Evolutionary conservation across 108 stramenopile genomes (phyloP).

Genomic region (Discostella pseudostelligera): DNA sequence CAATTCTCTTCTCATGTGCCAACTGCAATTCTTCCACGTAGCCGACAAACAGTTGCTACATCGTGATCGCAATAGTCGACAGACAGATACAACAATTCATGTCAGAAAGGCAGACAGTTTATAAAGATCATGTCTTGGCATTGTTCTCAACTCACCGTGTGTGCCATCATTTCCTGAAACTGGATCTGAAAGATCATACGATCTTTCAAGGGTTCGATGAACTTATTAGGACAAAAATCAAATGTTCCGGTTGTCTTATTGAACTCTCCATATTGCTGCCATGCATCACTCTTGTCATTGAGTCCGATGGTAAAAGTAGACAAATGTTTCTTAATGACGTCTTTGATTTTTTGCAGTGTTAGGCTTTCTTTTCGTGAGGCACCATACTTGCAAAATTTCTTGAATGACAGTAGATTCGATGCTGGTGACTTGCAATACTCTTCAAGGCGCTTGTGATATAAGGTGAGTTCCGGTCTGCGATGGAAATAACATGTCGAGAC

Average conservation of each 20-base stretch:
- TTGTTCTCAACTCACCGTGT: conserved; percentile 25
- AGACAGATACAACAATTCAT: background rate
- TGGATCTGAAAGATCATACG: conserved; percentile 52
- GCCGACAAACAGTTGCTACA: conserved; percentile 42
- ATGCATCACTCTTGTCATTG: conserved; percentile 45
- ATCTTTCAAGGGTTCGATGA: conserved; percentile 48
- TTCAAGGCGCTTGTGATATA: conserved; percentile 37
- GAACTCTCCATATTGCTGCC: conserved; percentile 51
- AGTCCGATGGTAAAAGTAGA: conserved; percentile 31
- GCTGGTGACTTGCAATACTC: conserved; percentile 32
- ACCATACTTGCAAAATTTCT: conserved; percentile 31
- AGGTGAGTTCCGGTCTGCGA: conserved; percentile 30
- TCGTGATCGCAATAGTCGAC: background rate
- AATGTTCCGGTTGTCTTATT: conserved; percentile 43
- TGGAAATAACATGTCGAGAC: background rate
- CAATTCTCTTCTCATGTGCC: conserved; percentile 27
- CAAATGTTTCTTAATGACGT: conserved; percentile 35
- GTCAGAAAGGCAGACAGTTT: background rate
- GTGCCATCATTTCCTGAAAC: conserved; percentile 55
- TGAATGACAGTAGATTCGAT: conserved; percentile 42
- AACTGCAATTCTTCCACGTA: conserved; percentile 45
- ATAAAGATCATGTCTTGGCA: too few species aligned
- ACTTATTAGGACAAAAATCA: conserved; percentile 49
- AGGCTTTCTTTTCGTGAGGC: conserved; percentile 43
- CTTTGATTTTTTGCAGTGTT: conserved; percentile 39